Percentiles rank a stretch among this genome's conserved stretches.
phyloP scores from a whole-genome alignment of 2,329 filamentous ascomycete genomes.

The Verticillium klebahnii region DNA sequence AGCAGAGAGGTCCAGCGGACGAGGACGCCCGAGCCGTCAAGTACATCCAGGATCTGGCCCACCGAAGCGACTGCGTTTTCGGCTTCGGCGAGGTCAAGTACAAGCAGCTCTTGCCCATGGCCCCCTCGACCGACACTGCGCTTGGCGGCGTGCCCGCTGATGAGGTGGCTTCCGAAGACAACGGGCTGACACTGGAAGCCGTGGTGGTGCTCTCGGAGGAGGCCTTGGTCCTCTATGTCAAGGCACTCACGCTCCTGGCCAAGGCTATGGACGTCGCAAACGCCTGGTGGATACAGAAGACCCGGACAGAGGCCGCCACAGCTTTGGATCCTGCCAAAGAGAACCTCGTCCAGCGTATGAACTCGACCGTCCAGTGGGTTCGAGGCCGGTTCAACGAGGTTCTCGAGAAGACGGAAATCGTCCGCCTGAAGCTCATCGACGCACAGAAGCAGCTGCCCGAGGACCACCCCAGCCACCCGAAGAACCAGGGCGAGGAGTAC shows the following conservation, averaged over 20 bases:
- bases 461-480: slow-evolving; percentile 82
- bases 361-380: slow-evolving; percentile 93
- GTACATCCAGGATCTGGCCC: slow-evolving; percentile 85
- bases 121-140: slow-evolving; percentile 71
- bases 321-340: slow-evolving; percentile 40
- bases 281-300: slow-evolving; percentile 82
- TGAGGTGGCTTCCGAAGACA: slow-evolving; percentile 53
- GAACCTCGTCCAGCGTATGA: slow-evolving; percentile 58
- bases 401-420: slow-evolving; percentile 90
- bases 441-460: slow-evolving; percentile 78
- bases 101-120: slow-evolving; percentile 87
- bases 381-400: slow-evolving; percentile 94
- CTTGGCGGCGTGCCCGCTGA: slow-evolving; percentile 59
- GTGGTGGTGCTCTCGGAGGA: slow-evolving; percentile 87
- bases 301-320: slow-evolving; percentile 53
- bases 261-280: slow-evolving; percentile 96
- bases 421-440: slow-evolving; percentile 81
- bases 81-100: slow-evolving; percentile 98
- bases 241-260: slow-evolving; percentile 81
- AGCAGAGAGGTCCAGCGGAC: slow-evolving; percentile 57
- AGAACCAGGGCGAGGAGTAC: slow-evolving; percentile 63
- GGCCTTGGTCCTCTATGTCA: slow-evolving; percentile 92
- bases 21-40: slow-evolving; percentile 78
- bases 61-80: slow-evolving; percentile 91
- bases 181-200: slow-evolving; percentile 80